These are phyloP conservation scores for Chloromonas sp. DNA, from an alignment of 163 green algal genomes.

Conservation along the genomic window DNA sequence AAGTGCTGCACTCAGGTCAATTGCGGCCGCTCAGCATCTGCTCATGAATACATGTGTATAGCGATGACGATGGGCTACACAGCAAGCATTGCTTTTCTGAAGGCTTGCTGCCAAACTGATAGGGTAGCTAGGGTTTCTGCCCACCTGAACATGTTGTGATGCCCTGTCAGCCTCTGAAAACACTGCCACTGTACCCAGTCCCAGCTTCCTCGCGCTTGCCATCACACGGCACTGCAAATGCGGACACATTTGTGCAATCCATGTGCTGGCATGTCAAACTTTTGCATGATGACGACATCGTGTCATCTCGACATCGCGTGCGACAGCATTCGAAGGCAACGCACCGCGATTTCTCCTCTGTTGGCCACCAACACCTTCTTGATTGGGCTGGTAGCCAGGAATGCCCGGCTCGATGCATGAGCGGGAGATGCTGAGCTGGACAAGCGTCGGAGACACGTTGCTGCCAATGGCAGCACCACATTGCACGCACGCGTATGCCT, in stretches of 20 bases:
- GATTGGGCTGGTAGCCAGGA: background rate
- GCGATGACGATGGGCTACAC: too few species aligned
- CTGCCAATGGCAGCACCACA: too few species aligned
- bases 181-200: constrained; percentile 83
- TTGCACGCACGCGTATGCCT: too few species aligned
- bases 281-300: too few species aligned
- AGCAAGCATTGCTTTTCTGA: too few species aligned
- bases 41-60: too few species aligned
- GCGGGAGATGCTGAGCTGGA: background rate
- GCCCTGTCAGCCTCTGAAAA: constrained; percentile 78
- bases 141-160: constrained; percentile 29
- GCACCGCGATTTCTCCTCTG: background rate
- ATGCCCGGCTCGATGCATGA: background rate
- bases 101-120: too few species aligned
- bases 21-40: too few species aligned
- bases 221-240: constrained; percentile 62
- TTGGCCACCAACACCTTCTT: background rate
- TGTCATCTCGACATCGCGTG: too few species aligned
- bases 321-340: background rate
- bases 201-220: constrained; percentile 66
- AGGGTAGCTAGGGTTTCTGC: background rate
- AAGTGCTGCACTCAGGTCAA: too few species aligned
- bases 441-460: too few species aligned
- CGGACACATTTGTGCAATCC: background rate
- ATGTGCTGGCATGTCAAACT: too few species aligned